These are phyloP conservation scores for Colletotrichum plurivorum DNA, from an alignment of 2,329 filamentous ascomycete species.

Conservation along the genomic window DNA sequence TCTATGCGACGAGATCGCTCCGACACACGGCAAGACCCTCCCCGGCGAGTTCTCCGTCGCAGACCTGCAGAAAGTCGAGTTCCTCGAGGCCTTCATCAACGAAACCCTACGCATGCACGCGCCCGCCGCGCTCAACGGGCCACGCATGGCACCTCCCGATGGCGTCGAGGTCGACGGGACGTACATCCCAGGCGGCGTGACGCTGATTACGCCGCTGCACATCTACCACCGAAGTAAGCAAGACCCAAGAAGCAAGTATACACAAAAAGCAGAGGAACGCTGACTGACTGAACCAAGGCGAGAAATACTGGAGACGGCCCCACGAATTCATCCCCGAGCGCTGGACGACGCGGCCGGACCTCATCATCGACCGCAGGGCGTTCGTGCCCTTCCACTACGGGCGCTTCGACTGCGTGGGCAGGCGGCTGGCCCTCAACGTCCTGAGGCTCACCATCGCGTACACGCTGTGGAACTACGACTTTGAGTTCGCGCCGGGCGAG, in stretches of 20 bases:
- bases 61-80: constrained; percentile 41
- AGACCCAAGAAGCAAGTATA: too few relatives aligned
- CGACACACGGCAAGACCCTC: constrained; percentile 37
- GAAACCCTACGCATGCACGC: constrained; percentile 49
- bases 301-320: constrained; percentile 35
- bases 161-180: constrained; percentile 45
- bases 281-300: not conserved
- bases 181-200: constrained; percentile 46
- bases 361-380: constrained; percentile 42
- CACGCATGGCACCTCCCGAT: constrained; percentile 44
- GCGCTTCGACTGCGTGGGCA: constrained; percentile 35
- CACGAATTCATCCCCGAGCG: constrained; percentile 44
- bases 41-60: constrained; percentile 40
- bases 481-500: constrained; percentile 33
- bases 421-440: constrained; percentile 32
- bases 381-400: constrained; percentile 34
- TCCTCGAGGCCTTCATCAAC: constrained; percentile 47
- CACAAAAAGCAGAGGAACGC: not conserved
- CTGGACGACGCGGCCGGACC: constrained; percentile 43
- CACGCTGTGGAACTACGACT: constrained; percentile 38
- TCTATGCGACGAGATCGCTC: constrained; percentile 36
- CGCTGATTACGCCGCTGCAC: constrained; percentile 24
- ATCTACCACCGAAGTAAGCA: constrained; percentile 27
- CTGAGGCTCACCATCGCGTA: constrained; percentile 29
- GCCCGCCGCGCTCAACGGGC: constrained; percentile 46